Evolutionary conservation across 2,329 filamentous ascomycete genomes (phyloP).

Genomic region (Scedosporium apiospermum): DNA sequence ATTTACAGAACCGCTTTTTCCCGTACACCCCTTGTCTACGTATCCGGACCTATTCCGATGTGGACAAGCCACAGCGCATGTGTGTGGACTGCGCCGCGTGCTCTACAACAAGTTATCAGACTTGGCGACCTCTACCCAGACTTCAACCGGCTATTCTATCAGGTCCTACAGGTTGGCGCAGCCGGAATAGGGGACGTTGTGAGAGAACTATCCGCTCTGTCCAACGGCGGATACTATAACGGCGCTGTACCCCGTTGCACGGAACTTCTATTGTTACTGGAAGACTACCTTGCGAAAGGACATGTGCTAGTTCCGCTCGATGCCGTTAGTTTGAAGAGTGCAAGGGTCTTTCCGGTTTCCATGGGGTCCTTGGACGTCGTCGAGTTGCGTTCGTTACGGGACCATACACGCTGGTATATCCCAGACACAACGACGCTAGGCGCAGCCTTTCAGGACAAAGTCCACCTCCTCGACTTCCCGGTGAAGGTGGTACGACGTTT

Average conservation of each 20-base stretch:
- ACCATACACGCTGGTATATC: neutral
- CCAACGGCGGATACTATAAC: neutral
- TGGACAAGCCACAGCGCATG: conserved; percentile 4
- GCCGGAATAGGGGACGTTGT: neutral
- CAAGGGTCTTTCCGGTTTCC: neutral
- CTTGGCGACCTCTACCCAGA: conserved; percentile 7
- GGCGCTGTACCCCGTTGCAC: neutral
- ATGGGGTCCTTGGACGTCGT: neutral
- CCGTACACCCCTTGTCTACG: neutral
- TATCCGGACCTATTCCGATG: conserved; percentile 2
- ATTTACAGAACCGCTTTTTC: neutral
- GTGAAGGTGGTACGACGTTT: neutral
- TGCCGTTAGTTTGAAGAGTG: neutral
- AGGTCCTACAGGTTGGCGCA: neutral
- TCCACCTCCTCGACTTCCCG: neutral
- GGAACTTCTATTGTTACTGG: neutral
- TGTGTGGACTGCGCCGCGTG: conserved; percentile 8
- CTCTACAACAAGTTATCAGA: conserved; percentile 2
- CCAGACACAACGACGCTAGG: neutral
- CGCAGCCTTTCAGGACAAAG: neutral
- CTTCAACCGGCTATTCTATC: conserved; percentile 5
- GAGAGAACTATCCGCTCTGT: neutral
- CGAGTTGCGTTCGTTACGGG: neutral
- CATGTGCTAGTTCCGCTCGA: neutral
- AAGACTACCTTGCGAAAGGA: neutral